Percentiles rank a stretch among this genome's conserved stretches.
Conservation (phyloP, 352 stramenopile genomes). For the Peronospora belbahrii region DNA sequence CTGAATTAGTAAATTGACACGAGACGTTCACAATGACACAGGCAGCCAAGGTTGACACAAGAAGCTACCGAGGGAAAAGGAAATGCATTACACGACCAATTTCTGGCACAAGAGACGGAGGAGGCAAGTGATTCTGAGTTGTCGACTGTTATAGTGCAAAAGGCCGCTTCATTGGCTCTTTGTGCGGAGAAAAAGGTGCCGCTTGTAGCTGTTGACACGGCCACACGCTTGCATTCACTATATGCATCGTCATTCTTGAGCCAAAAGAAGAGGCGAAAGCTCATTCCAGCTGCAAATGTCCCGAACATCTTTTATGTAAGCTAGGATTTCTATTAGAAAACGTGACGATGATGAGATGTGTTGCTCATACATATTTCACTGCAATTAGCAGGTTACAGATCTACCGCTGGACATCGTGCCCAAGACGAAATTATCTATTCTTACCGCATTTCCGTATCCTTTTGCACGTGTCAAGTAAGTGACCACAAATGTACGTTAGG, state of each 20-base stretch:
- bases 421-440: slow-evolving; percentile 49
- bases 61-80: not conserved
- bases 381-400: slow-evolving; percentile 22
- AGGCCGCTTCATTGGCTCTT: not conserved
- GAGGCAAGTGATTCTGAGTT: not conserved
- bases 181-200: not conserved
- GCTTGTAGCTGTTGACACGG: not conserved
- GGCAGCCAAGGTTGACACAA: not conserved
- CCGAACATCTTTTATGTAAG: slow-evolving; percentile 21
- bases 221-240: slow-evolving; percentile 30
- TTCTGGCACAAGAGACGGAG: not conserved
- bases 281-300: slow-evolving; percentile 13
- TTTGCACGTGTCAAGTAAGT: slow-evolving; percentile 54
- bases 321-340: not conserved
- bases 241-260: slow-evolving; percentile 24
- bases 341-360: not conserved
- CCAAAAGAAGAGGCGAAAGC: slow-evolving; percentile 12
- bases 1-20: not conserved
- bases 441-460: slow-evolving; percentile 55
- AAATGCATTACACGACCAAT: not conserved
- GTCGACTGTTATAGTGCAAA: not conserved
- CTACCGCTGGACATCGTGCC: slow-evolving; percentile 54
- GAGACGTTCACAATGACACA: not conserved
- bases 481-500: not conserved
- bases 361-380: slow-evolving; percentile 1